Conservation (phyloP, 2,329 filamentous ascomycete species). For the Kalmusia sp. region DNA sequence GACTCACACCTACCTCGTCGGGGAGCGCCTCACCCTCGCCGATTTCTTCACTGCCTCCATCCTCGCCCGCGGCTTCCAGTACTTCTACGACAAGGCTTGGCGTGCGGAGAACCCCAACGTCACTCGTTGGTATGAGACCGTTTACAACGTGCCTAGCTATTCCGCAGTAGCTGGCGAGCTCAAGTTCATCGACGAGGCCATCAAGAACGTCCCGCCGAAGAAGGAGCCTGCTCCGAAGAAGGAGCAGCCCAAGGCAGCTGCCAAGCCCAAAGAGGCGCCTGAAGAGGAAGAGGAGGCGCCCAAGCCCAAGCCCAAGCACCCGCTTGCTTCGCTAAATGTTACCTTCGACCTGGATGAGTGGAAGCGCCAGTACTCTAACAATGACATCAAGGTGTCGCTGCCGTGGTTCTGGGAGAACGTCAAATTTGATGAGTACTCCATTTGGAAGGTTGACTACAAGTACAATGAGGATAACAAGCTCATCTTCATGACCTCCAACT, state of each 20-base stretch:
- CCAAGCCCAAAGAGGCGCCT: slow-evolving; percentile 61
- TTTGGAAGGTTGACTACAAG: slow-evolving; percentile 97
- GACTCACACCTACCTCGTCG: slow-evolving; percentile 95
- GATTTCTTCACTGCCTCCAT: slow-evolving; percentile 85
- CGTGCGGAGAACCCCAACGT: slow-evolving; percentile 82
- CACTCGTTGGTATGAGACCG: slow-evolving; percentile 92
- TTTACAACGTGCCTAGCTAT: slow-evolving; percentile 93
- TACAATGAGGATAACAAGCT: slow-evolving; percentile 98
- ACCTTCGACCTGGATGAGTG: slow-evolving; percentile 90
- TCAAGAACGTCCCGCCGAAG: slow-evolving; percentile 78
- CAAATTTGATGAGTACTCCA: slow-evolving; percentile 92
- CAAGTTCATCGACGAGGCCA: slow-evolving; percentile 80
- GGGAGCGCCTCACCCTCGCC: slow-evolving; percentile 96
- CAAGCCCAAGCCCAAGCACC: slow-evolving; percentile 94
- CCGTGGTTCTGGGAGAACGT: slow-evolving; percentile 99
- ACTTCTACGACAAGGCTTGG: slow-evolving; percentile 92
- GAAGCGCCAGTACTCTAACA: slow-evolving; percentile 99
- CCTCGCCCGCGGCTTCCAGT: slow-evolving; percentile 87
- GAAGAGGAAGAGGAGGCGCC: slow-evolving; percentile 68
- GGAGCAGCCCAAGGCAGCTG: slow-evolving; percentile 65
- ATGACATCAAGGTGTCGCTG: slow-evolving; percentile 79
- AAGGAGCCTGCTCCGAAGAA: slow-evolving; percentile 71
- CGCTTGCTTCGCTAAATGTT: slow-evolving; percentile 82
- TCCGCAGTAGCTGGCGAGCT: slow-evolving; percentile 77
- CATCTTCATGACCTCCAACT: slow-evolving; percentile 98